A percentile compares a stretch with the other conserved stretches of the same genome.
phyloP scores from a whole-genome alignment of 164 flowering plant species.

The Kingdonia uniflora region DNA sequence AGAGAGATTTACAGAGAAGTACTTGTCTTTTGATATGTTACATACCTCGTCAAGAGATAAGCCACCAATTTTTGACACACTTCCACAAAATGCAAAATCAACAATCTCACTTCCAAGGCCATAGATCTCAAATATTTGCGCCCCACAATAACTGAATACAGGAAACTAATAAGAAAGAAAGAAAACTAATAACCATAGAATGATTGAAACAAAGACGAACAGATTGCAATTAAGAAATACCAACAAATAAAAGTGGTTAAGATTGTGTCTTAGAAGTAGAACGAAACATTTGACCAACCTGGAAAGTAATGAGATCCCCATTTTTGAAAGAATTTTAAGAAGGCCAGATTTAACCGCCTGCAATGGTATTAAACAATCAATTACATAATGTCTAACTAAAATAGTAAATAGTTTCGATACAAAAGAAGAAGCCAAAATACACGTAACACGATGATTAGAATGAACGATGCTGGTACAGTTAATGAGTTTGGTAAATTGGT shows the following conservation, averaged over 20 bases:
- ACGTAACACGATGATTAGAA: no score
- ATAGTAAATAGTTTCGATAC: no score
- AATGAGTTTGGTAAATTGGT: no score
- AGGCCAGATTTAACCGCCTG: conserved; percentile 95
- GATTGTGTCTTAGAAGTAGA: neutral
- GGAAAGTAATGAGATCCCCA: conserved; percentile 98
- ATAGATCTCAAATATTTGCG: conserved; percentile 97
- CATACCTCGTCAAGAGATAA: conserved; percentile 87
- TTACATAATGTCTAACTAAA: no score
- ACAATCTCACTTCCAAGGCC: conserved; percentile 88
- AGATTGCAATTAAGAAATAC: no score
- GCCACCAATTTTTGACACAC: conserved; percentile 85
- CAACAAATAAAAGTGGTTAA: no score
- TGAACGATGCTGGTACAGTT: no score
- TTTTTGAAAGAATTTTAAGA: conserved; percentile 92
- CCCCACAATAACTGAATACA: conserved; percentile 84
- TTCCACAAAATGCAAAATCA: conserved; percentile 86
- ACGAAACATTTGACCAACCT: conserved; percentile 34
- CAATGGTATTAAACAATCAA: conserved; percentile 8
- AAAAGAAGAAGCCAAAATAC: no score
- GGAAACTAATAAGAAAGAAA: conserved; percentile 8
- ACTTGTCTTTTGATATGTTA: neutral
- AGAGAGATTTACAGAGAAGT: no score
- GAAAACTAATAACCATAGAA: neutral
- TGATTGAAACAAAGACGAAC: neutral